Evolutionary conservation across 306 rosid species (phyloP).

Genomic region (Prunus davidiana): DNA sequence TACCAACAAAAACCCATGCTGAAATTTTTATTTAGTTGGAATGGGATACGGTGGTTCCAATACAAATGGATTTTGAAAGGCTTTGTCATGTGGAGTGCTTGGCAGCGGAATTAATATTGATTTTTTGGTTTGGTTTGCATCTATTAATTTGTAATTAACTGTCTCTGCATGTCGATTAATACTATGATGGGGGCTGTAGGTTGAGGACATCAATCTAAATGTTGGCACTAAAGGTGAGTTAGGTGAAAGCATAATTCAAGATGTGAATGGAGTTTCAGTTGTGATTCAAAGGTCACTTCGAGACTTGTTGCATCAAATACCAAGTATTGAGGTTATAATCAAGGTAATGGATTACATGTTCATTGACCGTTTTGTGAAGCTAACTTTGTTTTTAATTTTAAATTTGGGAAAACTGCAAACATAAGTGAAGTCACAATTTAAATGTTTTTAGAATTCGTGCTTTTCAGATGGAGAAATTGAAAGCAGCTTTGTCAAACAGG

Average conservation of each 20-base stretch:
- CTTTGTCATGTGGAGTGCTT: neutral
- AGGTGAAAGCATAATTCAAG: constrained; percentile 91
- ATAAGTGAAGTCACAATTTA: neutral
- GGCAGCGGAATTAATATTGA: neutral
- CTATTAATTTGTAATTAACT: neutral
- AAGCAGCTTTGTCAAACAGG: constrained; percentile 82
- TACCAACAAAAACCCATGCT: neutral
- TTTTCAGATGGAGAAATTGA: constrained; percentile 77
- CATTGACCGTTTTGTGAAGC: constrained; percentile 17
- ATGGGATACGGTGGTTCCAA: constrained; percentile 1
- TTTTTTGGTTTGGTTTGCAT: neutral
- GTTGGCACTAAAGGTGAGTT: constrained; percentile 75
- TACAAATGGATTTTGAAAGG: constrained; percentile 15
- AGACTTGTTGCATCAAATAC: constrained; percentile 67
- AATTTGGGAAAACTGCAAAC: neutral
- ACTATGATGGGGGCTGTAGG: constrained; percentile 42
- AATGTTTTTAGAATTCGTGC: constrained; percentile 25
- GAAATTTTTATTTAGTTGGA: neutral
- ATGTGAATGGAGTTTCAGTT: constrained; percentile 84
- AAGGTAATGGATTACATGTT: constrained; percentile 45
- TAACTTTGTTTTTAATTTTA: neutral
- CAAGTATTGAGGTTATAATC: constrained; percentile 62
- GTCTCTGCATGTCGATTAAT: constrained; percentile 2
- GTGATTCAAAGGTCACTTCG: constrained; percentile 83
- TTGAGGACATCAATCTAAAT: constrained; percentile 88